Base-by-base conservation (phyloP, 2,329 filamentous ascomycete genomes). In the Claviceps citrina region DNA sequence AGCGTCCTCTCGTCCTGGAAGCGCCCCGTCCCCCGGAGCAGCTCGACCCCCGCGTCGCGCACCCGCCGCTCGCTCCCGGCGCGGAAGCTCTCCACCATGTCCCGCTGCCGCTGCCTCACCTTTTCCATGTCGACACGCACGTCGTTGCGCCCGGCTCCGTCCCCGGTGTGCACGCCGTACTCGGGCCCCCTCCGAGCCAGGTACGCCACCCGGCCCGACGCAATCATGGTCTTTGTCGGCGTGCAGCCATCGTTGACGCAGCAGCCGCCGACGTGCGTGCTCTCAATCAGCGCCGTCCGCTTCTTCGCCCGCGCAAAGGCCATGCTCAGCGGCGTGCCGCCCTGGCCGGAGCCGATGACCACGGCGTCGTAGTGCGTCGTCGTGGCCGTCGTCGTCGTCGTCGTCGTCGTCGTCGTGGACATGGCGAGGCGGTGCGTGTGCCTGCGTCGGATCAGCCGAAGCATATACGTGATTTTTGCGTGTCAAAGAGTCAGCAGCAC, bases 191-290 rank as follows among this genome's bases (percentile, higher is more conserved):
- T 55, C 2, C 55, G 49, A 1, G 62, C 52, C 8, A 70, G 44
- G 47, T 72, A 64, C 2, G 68, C 69, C 3, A 64, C 60, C 4
- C 67, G 56, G 1, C 67, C 70, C 16, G 65, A 69, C 3, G 70
- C 63, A 36, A 74, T 65, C 61, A 74, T 65, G 7, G 70, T 73
- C 50, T 73, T 74, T 16, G 70, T 73, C 0, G 70, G 70, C 9
- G 70, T 73, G 47, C 70, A 73, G 4, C 70, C 70, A 44, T 68
- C 67, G 41, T 73, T 72, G 40, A 73, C 55, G 45, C 69, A 73
- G 41, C 64, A 68, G 9, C 69, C 70, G n/a, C 66, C 69, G 2
- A 73, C 55, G 39, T 68, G 60, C 0, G 56, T 44, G n/a, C 60
- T 54, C 47, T 73, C 70, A 38, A 72, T 54, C 20, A 73, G 53